Evolutionary conservation across 805 yeast species (phyloP), one percentile per base, ranked within the genome.

Genomic region (Candida ascalaphidarum): DNA sequence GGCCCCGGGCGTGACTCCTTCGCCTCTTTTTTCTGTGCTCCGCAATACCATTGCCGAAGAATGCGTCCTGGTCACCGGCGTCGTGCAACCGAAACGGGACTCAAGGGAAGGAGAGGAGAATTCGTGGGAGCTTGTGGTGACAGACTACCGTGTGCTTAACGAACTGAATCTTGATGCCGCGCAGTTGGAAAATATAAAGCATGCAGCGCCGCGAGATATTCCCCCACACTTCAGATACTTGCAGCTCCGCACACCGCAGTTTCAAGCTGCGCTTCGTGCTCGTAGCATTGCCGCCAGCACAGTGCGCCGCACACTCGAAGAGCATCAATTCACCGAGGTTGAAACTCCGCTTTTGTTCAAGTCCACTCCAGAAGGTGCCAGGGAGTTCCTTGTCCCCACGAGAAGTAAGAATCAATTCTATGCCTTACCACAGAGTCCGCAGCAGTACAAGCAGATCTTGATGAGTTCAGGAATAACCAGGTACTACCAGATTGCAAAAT

Each of bases 361-460:
- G 47, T 82, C 95, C 2, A 92, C 98, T 0, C 98, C 98, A 0
- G 98, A 92, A 53, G 98, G 98, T 11, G 98, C 98, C 1, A 66
- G 94, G 21, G 99, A 92, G 54, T 92, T 89, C 50, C 55, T 92
- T 26, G 96, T 92, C 0, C 98, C 98, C 1, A 84, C 96, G 0
- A 67, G 97, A 39, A 58, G 68, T 11, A 48, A 58, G 2, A 56
- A 62, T 16, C 46, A 54, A 12, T 81, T 82, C 52, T 92, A 89
- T 50, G 96, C 98, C 0, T 62, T 92, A 17, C 96, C 97, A 0
- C 99, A 92, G 52, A 84, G 96, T 11, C 99, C 98, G 0, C 99
- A 92, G 50, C 98, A 92, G 49, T 92, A 89, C 49, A 92, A 92
- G 48, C 98, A 92, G 54, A 61, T 92, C 22, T 60, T 92, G 19